phyloP scores from a whole-genome alignment of 78 protist genomes.

The Dictyostelium discoideum region dicty_2.7 NC_007088.5:6357001-6357500 shows the following conservation, averaged over 20 bases:
- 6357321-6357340: not conserved
- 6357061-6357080: not conserved
- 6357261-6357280: not conserved
- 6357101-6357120: conserved; percentile 15
- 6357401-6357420: not conserved
- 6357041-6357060: not conserved
- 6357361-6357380: conserved; percentile 26
- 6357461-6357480: not conserved
- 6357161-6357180: not conserved
- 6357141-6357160: not conserved
- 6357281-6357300: not conserved
- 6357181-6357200: conserved; percentile 24
- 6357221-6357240: not conserved
- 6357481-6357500: conserved; percentile 6
- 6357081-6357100: not conserved
- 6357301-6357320: conserved; percentile 18
- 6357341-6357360: not conserved
- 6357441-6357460: not conserved
- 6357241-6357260: not conserved
- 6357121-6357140: conserved; percentile 4
- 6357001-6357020: conserved; percentile 40
- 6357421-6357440: conserved; percentile 6
- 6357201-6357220: conserved; percentile 29
- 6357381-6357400: not conserved
- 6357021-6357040: conserved; percentile 31